Percentiles rank a stretch among this genome's conserved stretches.
Evolutionary conservation across 208 protist genomes (phyloP).

Genomic region (Trypanosoma platydactyli): DNA sequence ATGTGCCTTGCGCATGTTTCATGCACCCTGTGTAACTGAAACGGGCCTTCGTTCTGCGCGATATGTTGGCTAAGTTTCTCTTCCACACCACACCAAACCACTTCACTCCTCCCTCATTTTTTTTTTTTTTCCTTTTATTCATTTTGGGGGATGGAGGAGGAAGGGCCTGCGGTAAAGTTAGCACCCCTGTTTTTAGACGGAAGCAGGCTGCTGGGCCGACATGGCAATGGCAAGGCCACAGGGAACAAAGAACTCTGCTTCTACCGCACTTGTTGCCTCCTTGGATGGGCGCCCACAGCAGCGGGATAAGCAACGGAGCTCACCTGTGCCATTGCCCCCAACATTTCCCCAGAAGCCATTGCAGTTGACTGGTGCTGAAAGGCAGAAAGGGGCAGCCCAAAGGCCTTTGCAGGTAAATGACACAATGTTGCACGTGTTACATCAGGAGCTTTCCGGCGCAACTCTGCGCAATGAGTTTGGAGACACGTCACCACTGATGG

Average conservation of each 20-base stretch:
- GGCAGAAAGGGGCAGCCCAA: not conserved
- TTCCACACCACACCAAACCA: not conserved
- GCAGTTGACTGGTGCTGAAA: not conserved
- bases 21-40: too few relatives aligned
- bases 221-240: constrained; percentile 10
- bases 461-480: not conserved
- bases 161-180: too few relatives aligned
- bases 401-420: constrained; percentile 2
- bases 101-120: not conserved
- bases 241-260: not conserved
- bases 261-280: not conserved
- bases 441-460: not conserved
- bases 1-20: too few relatives aligned
- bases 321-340: not conserved
- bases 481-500: not conserved
- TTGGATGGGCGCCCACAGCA: constrained; percentile 9
- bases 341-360: not conserved
- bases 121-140: not conserved
- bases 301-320: not conserved
- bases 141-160: too few relatives aligned
- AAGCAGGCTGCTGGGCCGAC: not conserved
- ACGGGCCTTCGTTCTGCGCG: not conserved
- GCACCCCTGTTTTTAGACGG: too few relatives aligned
- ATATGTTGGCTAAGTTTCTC: not conserved
- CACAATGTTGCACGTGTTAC: constrained; percentile 1